Conservation (phyloP, 352 stramenopile species). For the Pythium scleroteichum region DNA sequence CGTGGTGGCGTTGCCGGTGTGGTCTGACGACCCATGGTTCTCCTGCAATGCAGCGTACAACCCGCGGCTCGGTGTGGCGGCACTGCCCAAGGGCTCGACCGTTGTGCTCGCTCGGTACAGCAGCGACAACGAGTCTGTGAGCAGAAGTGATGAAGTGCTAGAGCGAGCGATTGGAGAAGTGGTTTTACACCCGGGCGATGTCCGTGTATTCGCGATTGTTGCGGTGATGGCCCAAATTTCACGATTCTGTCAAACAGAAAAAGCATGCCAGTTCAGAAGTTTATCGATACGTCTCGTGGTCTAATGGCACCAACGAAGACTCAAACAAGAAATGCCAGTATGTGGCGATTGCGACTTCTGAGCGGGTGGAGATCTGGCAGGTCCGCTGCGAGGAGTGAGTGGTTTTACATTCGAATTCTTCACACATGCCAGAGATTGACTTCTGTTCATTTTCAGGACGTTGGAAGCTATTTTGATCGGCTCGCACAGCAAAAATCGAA, state of each 20-base stretch:
- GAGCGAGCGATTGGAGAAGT: conserved; percentile 22
- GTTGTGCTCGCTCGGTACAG: conserved; percentile 35
- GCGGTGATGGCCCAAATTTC: too few relatives aligned
- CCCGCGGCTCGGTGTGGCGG: conserved; percentile 36
- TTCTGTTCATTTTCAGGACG: too few relatives aligned
- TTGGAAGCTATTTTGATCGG: conserved; percentile 9
- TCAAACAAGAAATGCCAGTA: background rate
- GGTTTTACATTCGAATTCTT: too few relatives aligned
- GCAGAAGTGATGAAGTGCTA: conserved; percentile 23
- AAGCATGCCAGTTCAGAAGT: conserved; percentile 7
- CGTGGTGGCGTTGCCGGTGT: background rate
- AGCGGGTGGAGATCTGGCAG: conserved; percentile 19
- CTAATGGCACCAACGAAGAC: background rate
- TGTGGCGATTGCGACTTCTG: conserved; percentile 13
- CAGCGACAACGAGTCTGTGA: background rate
- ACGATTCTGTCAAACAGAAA: too few relatives aligned
- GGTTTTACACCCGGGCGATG: conserved; percentile 15
- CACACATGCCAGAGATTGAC: too few relatives aligned
- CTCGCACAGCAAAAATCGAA: conserved; percentile 13
- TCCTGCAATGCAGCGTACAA: conserved; percentile 38
- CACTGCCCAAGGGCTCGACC: conserved; percentile 33
- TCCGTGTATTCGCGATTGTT: too few relatives aligned
- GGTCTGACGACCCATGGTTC: background rate
- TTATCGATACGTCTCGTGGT: conserved; percentile 21
- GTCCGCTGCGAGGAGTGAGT: conserved; percentile 14